These are phyloP conservation scores for Plasmodium yoelii DNA, from an alignment of 169 alveolate genomes.

Conservation along the genomic window DNA sequence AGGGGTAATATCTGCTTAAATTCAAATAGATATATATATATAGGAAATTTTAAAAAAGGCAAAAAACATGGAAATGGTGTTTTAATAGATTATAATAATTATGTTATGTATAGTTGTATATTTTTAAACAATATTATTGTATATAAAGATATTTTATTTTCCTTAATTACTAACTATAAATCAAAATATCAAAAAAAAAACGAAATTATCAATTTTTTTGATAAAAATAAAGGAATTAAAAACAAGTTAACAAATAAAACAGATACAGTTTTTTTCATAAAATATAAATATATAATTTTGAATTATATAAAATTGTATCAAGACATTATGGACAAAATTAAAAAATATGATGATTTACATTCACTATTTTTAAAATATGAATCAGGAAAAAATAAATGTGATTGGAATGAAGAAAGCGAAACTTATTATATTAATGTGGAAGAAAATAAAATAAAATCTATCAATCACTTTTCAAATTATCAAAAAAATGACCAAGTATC, in stretches of 20 bases:
- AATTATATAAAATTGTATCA: constrained; percentile 31
- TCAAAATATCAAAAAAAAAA: constrained; percentile 8
- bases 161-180: constrained; percentile 9
- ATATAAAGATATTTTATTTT: constrained; percentile 66
- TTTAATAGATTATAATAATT: constrained; percentile 78
- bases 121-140: constrained; percentile 51
- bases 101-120: constrained; percentile 76
- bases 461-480: too few species aligned
- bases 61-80: constrained; percentile 80
- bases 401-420: neutral
- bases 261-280: constrained; percentile 5
- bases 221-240: neutral
- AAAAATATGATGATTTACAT: constrained; percentile 1
- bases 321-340: constrained; percentile 40
- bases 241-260: neutral
- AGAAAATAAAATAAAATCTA: neutral
- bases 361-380: constrained; percentile 17
- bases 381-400: neutral
- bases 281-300: constrained; percentile 32
- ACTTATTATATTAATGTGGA: neutral
- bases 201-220: neutral
- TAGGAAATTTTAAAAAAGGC: constrained; percentile 77
- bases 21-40: constrained; percentile 70
- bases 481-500: too few species aligned
- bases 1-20: constrained; percentile 63